Evolutionary conservation across 306 rosid genomes (phyloP).

Genomic region (Fragaria ananassa): DNA sequence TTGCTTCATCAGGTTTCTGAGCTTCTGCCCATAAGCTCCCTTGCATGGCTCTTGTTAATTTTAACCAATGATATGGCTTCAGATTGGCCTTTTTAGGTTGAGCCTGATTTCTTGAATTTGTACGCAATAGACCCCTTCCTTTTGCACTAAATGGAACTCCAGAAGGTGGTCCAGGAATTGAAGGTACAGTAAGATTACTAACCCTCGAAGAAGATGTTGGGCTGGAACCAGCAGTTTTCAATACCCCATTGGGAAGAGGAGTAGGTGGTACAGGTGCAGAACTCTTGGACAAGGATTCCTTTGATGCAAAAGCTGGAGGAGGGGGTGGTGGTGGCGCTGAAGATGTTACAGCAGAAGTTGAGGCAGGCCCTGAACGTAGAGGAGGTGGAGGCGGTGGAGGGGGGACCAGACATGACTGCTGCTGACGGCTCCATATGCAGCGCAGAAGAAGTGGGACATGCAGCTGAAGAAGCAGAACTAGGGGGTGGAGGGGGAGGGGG

Average conservation of each 20-base stretch:
- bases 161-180: conserved; percentile 78
- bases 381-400: conserved; percentile 62
- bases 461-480: conserved; percentile 3
- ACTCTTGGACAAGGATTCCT: conserved; percentile 24
- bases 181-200: conserved; percentile 47
- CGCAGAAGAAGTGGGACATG: conserved; percentile 10
- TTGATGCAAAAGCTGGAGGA: conserved; percentile 43
- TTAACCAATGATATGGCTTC: conserved; percentile 97
- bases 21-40: conserved; percentile 99
- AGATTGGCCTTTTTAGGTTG: conserved; percentile 66
- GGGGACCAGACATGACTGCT: conserved; percentile 31
- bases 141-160: conserved; percentile 54
- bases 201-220: conserved; percentile 26
- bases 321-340: conserved; percentile 61
- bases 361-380: conserved; percentile 16
- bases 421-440: conserved; percentile 17
- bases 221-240: conserved; percentile 37
- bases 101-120: conserved; percentile 41
- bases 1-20: conserved; percentile 71
- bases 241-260: conserved; percentile 41
- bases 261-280: conserved; percentile 63
- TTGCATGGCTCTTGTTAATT: conserved; percentile 87
- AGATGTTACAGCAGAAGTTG: conserved; percentile 33
- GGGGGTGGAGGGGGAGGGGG: conserved; percentile 14
- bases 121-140: conserved; percentile 59